phyloP scores from a whole-genome alignment of 1,284 basidiomycete genomes.

The Athelia sp. region DNA sequence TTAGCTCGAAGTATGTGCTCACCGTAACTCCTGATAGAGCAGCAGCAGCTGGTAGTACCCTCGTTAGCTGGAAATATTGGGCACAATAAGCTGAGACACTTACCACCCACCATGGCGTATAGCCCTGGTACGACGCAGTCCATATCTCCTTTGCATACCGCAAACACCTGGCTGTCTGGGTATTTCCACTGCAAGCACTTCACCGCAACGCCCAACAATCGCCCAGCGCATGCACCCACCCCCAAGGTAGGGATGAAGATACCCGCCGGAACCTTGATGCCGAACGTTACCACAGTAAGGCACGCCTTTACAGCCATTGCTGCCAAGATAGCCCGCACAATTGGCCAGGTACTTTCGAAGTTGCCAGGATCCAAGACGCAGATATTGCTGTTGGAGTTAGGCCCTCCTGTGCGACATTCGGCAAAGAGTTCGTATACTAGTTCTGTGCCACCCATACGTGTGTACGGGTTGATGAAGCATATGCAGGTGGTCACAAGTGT shows the following conservation, averaged over 20 bases:
- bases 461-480: slow-evolving; percentile 88
- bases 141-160: slow-evolving; percentile 56
- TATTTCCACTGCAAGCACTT: slow-evolving; percentile 73
- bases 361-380: slow-evolving; percentile 67
- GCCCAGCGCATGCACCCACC: slow-evolving; percentile 94
- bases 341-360: slow-evolving; percentile 53
- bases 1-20: slow-evolving; percentile 15
- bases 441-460: slow-evolving; percentile 93
- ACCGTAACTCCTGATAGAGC: slow-evolving; percentile 86
- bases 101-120: slow-evolving; percentile 86
- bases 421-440: slow-evolving; percentile 90
- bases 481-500: slow-evolving; percentile 72
- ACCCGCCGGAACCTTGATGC: slow-evolving; percentile 90
- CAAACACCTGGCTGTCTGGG: slow-evolving; percentile 62
- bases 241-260: slow-evolving; percentile 97
- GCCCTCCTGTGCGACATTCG: slow-evolving; percentile 60
- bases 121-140: slow-evolving; percentile 80
- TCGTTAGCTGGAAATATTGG: too few species aligned
- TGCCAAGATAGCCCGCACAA: slow-evolving; percentile 63
- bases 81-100: too few species aligned
- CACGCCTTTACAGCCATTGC: slow-evolving; percentile 81
- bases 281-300: slow-evolving; percentile 90
- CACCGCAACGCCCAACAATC: slow-evolving; percentile 82
- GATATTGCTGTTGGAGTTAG: slow-evolving; percentile 51
- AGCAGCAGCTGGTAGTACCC: slow-evolving; percentile 49